Percentiles rank a stretch among this genome's conserved stretches.
Conservation (phyloP, 345 rosid genomes). For the Syzygium grande region DNA sequence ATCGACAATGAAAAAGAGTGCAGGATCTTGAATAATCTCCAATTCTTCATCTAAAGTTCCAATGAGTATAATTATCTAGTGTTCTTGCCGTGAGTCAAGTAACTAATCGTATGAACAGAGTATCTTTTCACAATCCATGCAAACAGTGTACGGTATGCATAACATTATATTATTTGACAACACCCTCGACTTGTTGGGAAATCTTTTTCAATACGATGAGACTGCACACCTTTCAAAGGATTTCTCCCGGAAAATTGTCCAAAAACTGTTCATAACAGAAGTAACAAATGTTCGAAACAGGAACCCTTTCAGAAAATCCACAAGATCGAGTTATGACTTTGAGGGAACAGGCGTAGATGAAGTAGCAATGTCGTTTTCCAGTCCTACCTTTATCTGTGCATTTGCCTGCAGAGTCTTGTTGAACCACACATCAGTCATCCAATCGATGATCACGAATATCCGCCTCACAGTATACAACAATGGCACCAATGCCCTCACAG, state of each 20-base stretch:
- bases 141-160: neutral
- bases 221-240: neutral
- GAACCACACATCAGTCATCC: slow-evolving; percentile 72
- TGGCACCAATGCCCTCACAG: slow-evolving; percentile 81
- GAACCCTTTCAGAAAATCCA: neutral
- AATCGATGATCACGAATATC: slow-evolving; percentile 56
- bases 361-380: neutral
- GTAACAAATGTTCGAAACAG: neutral
- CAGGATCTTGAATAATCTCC: neutral
- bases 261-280: neutral
- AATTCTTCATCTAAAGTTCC: neutral
- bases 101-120: neutral
- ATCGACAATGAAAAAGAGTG: neutral
- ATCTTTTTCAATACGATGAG: neutral
- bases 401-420: slow-evolving; percentile 44
- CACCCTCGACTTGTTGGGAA: neutral
- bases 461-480: slow-evolving; percentile 71
- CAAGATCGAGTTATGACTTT: neutral
- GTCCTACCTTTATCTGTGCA: slow-evolving; percentile 38
- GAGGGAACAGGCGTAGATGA: neutral
- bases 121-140: neutral
- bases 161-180: neutral
- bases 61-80: neutral
- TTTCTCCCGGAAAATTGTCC: neutral
- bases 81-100: neutral